phyloP scores from a whole-genome alignment of 805 yeast genomes.

The Metschnikowia gruessii region DNA sequence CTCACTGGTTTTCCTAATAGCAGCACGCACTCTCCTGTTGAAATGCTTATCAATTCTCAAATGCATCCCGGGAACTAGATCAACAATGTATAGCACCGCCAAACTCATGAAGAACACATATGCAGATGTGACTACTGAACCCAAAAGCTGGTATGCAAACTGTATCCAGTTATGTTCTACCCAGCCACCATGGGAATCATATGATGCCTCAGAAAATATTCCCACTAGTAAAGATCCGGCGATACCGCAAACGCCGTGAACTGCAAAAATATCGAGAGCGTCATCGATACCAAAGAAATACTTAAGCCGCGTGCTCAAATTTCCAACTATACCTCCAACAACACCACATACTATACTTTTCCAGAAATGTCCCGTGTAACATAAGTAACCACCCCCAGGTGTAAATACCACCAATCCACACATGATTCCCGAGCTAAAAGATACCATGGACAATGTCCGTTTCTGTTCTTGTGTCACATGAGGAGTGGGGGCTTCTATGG shows the following conservation, averaged over 20 bases:
- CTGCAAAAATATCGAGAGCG: slow-evolving; percentile 43
- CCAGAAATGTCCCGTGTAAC: slow-evolving; percentile 38
- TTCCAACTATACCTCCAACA: slow-evolving; percentile 36
- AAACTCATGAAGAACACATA: slow-evolving; percentile 36
- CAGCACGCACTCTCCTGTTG: slow-evolving; percentile 29
- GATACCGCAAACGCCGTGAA: slow-evolving; percentile 43
- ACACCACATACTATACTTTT: slow-evolving; percentile 39
- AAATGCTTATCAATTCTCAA: slow-evolving; percentile 40
- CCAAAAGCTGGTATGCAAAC: slow-evolving; percentile 39
- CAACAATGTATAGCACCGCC: slow-evolving; percentile 34
- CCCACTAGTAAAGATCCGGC: slow-evolving; percentile 42
- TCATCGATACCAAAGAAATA: slow-evolving; percentile 40
- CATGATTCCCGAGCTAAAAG: slow-evolving; percentile 41
- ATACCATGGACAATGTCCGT: slow-evolving; percentile 34
- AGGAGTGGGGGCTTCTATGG: background rate
- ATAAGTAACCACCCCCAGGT: slow-evolving; percentile 42
- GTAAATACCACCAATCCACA: slow-evolving; percentile 43
- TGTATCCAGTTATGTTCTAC: slow-evolving; percentile 39
- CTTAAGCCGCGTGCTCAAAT: slow-evolving; percentile 40
- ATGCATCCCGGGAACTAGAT: slow-evolving; percentile 40
- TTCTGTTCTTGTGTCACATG: background rate
- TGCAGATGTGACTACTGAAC: slow-evolving; percentile 32
- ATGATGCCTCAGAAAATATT: slow-evolving; percentile 34
- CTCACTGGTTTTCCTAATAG: slow-evolving; percentile 6
- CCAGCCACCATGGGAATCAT: slow-evolving; percentile 42